These are phyloP conservation scores for Aspergillus ochraceoroseus DNA, from an alignment of 2,329 filamentous ascomycete genomes.

Conservation along the genomic window DNA sequence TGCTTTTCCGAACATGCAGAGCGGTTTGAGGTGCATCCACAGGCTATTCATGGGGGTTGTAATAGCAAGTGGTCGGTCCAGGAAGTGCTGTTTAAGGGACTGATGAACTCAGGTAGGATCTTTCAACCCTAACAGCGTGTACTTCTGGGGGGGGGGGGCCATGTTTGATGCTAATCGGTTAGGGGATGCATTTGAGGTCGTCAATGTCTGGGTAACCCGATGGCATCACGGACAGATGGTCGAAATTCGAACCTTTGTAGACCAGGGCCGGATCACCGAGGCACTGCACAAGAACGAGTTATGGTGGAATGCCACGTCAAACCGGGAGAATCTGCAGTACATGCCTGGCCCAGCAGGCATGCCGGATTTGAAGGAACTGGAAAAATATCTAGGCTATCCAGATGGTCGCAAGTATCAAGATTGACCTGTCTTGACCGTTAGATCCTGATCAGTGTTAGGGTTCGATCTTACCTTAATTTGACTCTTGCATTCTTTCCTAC, in stretches of 20 bases:
- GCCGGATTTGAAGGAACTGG: slow-evolving; percentile 28
- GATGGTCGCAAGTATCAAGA: slow-evolving; percentile 27
- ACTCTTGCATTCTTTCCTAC: too few species aligned
- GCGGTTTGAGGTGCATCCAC: slow-evolving; percentile 29
- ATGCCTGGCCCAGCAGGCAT: slow-evolving; percentile 34
- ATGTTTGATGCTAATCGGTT: not conserved
- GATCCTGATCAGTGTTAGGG: too few species aligned
- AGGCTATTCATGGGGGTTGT: slow-evolving; percentile 33
- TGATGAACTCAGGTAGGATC: slow-evolving; percentile 32
- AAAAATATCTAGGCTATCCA: slow-evolving; percentile 27
- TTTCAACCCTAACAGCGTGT: not conserved
- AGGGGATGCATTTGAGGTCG: slow-evolving; percentile 31
- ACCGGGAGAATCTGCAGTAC: slow-evolving; percentile 28
- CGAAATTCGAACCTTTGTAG: slow-evolving; percentile 34
- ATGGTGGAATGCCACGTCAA: slow-evolving; percentile 32
- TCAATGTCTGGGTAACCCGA: slow-evolving; percentile 34
- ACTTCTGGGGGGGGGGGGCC: too few species aligned
- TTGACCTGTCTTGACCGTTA: too few species aligned
- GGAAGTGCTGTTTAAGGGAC: slow-evolving; percentile 31
- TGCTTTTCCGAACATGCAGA: slow-evolving; percentile 29
- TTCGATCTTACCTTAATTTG: too few species aligned
- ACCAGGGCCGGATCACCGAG: slow-evolving; percentile 27
- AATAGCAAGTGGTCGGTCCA: slow-evolving; percentile 32
- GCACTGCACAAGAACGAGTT: slow-evolving; percentile 32
- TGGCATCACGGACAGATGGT: slow-evolving; percentile 33